These are phyloP conservation scores for Aspergillus steynii DNA, from an alignment of 495 filamentous ascomycete species.

Conservation along the genomic window DNA sequence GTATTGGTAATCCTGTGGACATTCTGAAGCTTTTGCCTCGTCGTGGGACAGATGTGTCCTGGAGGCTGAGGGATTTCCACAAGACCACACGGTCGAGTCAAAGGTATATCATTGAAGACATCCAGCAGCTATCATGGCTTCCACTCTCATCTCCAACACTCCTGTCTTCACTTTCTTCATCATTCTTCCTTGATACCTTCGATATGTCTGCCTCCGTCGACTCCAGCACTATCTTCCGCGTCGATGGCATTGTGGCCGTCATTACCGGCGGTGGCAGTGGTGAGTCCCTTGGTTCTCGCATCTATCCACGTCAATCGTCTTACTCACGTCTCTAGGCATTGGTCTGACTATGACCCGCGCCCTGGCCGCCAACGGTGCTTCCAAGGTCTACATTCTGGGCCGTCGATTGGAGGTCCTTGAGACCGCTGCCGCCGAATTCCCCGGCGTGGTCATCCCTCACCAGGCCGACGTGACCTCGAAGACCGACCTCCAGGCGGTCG, in stretches of 20 bases:
- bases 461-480: conserved; percentile 45
- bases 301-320: not conserved
- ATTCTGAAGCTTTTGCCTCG: too few species aligned
- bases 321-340: conserved; percentile 47
- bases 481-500: conserved; percentile 30
- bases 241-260: conserved; percentile 60
- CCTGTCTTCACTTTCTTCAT: too few species aligned
- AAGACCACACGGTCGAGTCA: too few species aligned
- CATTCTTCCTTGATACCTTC: too few species aligned
- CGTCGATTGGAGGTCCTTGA: conserved; percentile 56
- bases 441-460: conserved; percentile 36
- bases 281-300: conserved; percentile 11
- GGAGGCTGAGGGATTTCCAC: too few species aligned
- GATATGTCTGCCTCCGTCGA: conserved; percentile 10
- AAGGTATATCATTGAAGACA: too few species aligned
- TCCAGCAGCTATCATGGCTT: too few species aligned
- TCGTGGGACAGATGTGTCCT: too few species aligned
- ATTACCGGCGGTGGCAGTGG: conserved; percentile 63
- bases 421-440: conserved; percentile 30
- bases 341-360: conserved; percentile 65
- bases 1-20: too few species aligned
- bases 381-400: conserved; percentile 69
- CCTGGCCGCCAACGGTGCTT: conserved; percentile 62
- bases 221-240: conserved; percentile 48
- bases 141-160: too few species aligned